phyloP scores from a whole-genome alignment of 495 filamentous ascomycete species.

The Pyrenopolyporus hunteri region DNA sequence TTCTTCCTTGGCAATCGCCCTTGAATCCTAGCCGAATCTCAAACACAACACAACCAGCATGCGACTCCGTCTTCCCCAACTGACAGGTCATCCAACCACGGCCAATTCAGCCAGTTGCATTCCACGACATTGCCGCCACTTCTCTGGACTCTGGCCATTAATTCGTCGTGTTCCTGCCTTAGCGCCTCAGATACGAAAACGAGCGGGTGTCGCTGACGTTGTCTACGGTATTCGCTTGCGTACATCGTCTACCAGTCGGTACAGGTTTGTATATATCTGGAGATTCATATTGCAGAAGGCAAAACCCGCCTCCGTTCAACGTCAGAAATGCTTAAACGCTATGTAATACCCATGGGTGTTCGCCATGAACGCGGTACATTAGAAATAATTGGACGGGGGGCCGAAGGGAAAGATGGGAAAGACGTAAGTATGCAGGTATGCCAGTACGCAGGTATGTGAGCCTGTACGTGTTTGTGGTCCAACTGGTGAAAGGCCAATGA shows the following conservation, averaged over 20 bases:
- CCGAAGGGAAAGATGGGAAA: conserved; percentile 5
- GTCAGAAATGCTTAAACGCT: background rate
- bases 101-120: conserved; percentile 26
- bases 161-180: conserved; percentile 38
- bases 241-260: background rate
- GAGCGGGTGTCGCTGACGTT: conserved; percentile 3
- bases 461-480: background rate
- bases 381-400: conserved; percentile 1
- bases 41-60: conserved; percentile 33
- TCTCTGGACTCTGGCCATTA: conserved; percentile 1
- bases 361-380: too few species aligned
- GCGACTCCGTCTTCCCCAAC: conserved; percentile 37
- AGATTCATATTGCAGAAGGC: too few species aligned
- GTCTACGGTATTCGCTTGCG: background rate
- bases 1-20: conserved; percentile 29
- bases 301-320: too few species aligned
- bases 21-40: conserved; percentile 35
- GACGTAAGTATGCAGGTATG: too few species aligned
- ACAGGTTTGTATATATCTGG: background rate
- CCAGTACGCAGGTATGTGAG: too few species aligned
- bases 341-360: background rate
- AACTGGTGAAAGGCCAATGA: conserved; percentile 1
- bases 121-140: conserved; percentile 36
- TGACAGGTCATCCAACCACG: conserved; percentile 31
- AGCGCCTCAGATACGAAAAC: conserved; percentile 29